Base-by-base conservation (phyloP, 768 basidiomycete genomes). In the Tylopilus sp. region DNA sequence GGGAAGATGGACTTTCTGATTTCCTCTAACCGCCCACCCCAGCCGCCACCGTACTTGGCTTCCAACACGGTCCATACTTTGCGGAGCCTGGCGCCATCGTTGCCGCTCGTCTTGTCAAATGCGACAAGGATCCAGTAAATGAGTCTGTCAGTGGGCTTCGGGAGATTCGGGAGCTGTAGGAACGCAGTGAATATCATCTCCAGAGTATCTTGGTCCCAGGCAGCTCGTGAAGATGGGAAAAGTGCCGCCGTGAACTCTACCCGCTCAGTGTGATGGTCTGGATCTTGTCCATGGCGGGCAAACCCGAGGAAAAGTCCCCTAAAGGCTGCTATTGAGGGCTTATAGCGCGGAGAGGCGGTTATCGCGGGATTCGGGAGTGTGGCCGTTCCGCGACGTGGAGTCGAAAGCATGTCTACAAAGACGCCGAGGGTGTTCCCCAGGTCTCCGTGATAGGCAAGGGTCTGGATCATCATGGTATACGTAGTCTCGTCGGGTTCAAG, bases 301-400 rank as follows among this genome's bases (percentile, higher is more conserved):
- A 91, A 93, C 1, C 88, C 90, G 17, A 87, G 76, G 63, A 94
- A 92, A 36, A 94, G 65, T 17, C 81, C 81, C 21, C 88, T 82
- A 66, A 86, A 93, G 29, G 82, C 73, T 21, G 78, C 68, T 43
- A 81, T 63, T 2, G 75, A 80, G 3, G 81, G 80, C 24, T 63
- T 67, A 50, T 76, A 79, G 9, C 63, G 62, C 12, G 52, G 53
- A 2, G 70, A 68, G 19, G 61, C 48, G 6, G 68, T 68, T 19
- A 64, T 55, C 3, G 72, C 63, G 19, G 66, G 67, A 4, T 48
- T 59, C 26, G 59, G 55, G 6, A 63, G 66, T 24, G 71, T 67
- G 16, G 72, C 68, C 19, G 64, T 65, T 57, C 77, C 74, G 31
- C 66, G 47, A 53, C 78, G 74, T 26, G 72, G 69, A 17, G 75